Conservation (phyloP, 306 rosid genomes). For the Sechiopsis laciniata region DNA sequence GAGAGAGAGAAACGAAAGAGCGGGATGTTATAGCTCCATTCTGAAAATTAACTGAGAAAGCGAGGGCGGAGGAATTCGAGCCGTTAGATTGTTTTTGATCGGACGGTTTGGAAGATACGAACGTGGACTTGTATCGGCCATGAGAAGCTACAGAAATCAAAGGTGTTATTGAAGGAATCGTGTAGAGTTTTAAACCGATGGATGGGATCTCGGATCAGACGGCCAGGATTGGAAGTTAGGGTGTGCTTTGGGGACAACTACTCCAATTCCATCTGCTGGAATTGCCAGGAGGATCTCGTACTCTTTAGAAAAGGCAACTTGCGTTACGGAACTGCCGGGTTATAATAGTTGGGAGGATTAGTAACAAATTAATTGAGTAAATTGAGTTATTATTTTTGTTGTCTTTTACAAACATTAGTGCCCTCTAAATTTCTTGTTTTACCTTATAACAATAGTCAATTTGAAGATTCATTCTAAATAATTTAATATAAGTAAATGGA, state of each 20-base stretch:
- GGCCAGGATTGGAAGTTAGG: slow-evolving; percentile 1
- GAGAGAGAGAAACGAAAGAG: slow-evolving; percentile 9
- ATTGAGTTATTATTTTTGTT: no score
- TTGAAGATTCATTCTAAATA: no score
- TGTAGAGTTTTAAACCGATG: neutral
- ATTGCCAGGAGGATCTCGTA: slow-evolving; percentile 2
- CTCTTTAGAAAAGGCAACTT: neutral
- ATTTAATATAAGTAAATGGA: no score
- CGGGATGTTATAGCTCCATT: neutral
- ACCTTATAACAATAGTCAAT: no score
- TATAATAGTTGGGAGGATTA: no score
- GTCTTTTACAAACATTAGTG: no score
- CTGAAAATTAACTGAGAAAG: slow-evolving; percentile 13
- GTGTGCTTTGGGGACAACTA: neutral
- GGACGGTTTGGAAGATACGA: neutral
- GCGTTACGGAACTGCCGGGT: neutral
- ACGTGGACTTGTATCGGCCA: slow-evolving; percentile 22
- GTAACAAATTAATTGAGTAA: no score
- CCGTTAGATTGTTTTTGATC: slow-evolving; percentile 15
- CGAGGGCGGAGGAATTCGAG: neutral
- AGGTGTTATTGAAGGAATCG: slow-evolving; percentile 1
- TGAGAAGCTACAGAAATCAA: slow-evolving; percentile 9
- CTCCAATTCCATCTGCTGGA: neutral
- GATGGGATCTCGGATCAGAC: slow-evolving; percentile 17
- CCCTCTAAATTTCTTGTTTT: no score